Evolutionary conservation across 2,329 filamentous ascomycete genomes (phyloP).

Genomic region (Penicillium sp.): DNA sequence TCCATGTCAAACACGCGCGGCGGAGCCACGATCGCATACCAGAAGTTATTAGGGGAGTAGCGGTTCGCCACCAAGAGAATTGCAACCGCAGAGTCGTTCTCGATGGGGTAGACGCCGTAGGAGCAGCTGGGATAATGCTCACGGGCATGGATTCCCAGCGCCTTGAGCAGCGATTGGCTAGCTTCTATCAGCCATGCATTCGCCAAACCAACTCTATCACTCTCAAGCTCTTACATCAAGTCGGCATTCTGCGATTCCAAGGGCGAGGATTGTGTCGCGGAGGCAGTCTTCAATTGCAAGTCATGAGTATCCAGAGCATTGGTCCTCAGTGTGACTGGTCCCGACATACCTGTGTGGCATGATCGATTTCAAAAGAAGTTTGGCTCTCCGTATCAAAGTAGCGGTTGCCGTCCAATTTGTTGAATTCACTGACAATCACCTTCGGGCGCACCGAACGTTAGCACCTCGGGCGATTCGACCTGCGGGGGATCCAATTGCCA

Average conservation of each 20-base stretch:
- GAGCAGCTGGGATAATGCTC: conserved; percentile 86
- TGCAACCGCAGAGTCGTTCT: conserved; percentile 71
- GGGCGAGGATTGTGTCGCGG: conserved; percentile 72
- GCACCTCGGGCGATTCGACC: too few species aligned
- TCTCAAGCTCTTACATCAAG: conserved; percentile 63
- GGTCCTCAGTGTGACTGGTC: not conserved
- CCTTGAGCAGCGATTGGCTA: conserved; percentile 81
- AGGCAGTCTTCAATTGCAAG: conserved; percentile 64
- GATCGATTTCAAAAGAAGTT: conserved; percentile 85
- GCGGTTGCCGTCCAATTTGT: conserved; percentile 71
- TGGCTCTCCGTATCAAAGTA: conserved; percentile 91
- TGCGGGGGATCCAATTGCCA: too few species aligned
- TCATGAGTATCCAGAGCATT: too few species aligned
- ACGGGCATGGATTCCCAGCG: conserved; percentile 68
- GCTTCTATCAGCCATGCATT: not conserved
- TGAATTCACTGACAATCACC: conserved; percentile 82
- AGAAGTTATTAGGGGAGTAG: conserved; percentile 97
- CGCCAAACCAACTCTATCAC: not conserved
- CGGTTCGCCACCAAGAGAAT: conserved; percentile 89
- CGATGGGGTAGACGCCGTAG: conserved; percentile 77
- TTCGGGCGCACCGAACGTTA: conserved; percentile 28
- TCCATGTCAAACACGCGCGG: not conserved
- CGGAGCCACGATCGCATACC: conserved; percentile 52
- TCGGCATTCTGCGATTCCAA: conserved; percentile 74
- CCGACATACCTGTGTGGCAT: conserved; percentile 65